These are phyloP conservation scores for Hsuehochloa calcarea DNA, from an alignment of 176 grass and related monocot species.

Conservation along the genomic window DNA sequence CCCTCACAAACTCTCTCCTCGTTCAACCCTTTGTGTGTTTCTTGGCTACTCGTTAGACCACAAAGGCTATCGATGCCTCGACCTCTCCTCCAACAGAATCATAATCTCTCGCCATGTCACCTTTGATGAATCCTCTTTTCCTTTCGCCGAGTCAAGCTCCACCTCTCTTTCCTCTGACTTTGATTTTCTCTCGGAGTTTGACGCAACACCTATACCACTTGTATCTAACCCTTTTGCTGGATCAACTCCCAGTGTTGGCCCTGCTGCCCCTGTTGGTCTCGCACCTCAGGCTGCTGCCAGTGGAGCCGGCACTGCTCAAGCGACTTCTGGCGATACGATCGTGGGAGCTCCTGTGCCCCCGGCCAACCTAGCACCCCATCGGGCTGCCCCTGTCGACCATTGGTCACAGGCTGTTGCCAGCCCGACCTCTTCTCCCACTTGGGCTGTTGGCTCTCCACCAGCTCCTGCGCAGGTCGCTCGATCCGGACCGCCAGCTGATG, in stretches of 20 bases:
- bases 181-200: neutral
- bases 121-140: neutral
- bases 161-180: neutral
- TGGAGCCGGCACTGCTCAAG: neutral
- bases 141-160: neutral
- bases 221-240: neutral
- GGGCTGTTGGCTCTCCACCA: neutral
- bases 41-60: too few species aligned
- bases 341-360: neutral
- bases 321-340: neutral
- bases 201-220: neutral
- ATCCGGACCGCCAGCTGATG: too few species aligned
- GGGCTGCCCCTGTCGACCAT: neutral
- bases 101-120: neutral
- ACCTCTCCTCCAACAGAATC: neutral
- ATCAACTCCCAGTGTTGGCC: neutral
- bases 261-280: neutral
- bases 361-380: neutral
- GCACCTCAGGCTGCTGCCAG: neutral
- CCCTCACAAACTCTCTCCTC: too few species aligned
- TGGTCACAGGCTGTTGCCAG: neutral
- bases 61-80: neutral
- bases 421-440: neutral
- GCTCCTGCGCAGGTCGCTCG: neutral
- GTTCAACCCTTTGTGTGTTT: too few species aligned